Percentiles rank a stretch among this genome's conserved stretches.
Conservation (phyloP, 345 rosid genomes). For the Hibiscus trionum region DNA sequence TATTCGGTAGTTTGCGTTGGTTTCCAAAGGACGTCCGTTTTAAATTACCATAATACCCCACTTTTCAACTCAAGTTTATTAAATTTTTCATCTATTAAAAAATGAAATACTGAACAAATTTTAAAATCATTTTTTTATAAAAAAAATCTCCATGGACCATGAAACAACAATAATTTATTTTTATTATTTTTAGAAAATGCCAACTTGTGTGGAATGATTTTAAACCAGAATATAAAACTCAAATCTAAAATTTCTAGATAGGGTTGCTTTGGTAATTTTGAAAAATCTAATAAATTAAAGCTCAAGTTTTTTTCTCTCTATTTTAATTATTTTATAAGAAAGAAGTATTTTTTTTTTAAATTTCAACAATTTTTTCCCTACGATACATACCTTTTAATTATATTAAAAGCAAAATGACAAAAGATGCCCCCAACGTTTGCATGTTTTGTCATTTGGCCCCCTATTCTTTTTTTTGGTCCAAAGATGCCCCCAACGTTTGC, state of each 20-base stretch:
- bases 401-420: no score
- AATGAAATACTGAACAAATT: background rate
- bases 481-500: no score
- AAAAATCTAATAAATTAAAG: background rate
- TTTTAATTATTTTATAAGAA: background rate
- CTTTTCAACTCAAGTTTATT: background rate
- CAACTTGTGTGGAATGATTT: background rate
- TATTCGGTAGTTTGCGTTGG: constrained; percentile 40
- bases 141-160: background rate
- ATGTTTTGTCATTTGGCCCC: no score
- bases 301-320: constrained; percentile 14
- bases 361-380: no score
- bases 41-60: constrained; percentile 27
- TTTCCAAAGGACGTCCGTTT: background rate
- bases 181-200: background rate
- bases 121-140: background rate
- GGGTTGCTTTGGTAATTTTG: constrained; percentile 17
- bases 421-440: no score
- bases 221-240: constrained; percentile 14
- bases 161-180: constrained; percentile 8
- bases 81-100: background rate
- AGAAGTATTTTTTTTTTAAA: background rate
- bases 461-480: no score
- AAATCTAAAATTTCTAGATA: background rate
- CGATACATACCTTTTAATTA: no score